These are phyloP conservation scores for Pontederia crassipes DNA, from an alignment of 176 grass and related monocot genomes.

Conservation along the genomic window DNA sequence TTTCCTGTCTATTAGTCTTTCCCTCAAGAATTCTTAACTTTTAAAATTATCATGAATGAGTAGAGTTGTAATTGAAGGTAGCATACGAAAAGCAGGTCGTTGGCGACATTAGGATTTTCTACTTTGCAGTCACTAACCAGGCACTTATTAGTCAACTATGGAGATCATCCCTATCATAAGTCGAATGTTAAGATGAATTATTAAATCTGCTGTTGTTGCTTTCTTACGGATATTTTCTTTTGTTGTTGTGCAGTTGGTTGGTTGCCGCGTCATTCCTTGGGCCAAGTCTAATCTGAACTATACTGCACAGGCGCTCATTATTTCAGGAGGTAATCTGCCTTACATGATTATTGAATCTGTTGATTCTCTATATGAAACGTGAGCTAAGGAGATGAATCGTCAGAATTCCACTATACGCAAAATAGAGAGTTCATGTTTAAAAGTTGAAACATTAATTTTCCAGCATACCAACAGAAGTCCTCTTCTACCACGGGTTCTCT, in stretches of 20 bases:
- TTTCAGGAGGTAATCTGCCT: conserved; percentile 63
- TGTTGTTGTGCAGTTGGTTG: conserved; percentile 51
- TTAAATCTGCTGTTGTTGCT: not conserved
- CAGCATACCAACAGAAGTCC: too few relatives aligned
- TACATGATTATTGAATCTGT: not conserved
- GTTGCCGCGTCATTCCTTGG: conserved; percentile 85
- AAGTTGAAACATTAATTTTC: too few relatives aligned
- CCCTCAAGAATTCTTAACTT: not conserved
- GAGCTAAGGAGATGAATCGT: not conserved
- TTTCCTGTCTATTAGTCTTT: not conserved
- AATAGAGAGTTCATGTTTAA: too few relatives aligned
- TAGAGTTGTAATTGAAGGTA: not conserved
- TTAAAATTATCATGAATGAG: not conserved
- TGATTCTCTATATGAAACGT: not conserved
- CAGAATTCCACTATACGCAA: not conserved
- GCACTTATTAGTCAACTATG: too few relatives aligned
- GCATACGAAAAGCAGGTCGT: too few relatives aligned
- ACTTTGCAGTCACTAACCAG: too few relatives aligned
- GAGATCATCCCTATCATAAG: too few relatives aligned
- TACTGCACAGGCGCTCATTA: conserved; percentile 90
- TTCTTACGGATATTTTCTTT: conserved; percentile 23
- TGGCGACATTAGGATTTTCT: too few relatives aligned
- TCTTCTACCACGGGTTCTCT: too few relatives aligned
- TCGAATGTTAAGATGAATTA: not conserved
- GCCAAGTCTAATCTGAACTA: conserved; percentile 93